Conservation (phyloP, 2,329 filamentous ascomycete species). For the Xylariaceae sp. region DNA sequence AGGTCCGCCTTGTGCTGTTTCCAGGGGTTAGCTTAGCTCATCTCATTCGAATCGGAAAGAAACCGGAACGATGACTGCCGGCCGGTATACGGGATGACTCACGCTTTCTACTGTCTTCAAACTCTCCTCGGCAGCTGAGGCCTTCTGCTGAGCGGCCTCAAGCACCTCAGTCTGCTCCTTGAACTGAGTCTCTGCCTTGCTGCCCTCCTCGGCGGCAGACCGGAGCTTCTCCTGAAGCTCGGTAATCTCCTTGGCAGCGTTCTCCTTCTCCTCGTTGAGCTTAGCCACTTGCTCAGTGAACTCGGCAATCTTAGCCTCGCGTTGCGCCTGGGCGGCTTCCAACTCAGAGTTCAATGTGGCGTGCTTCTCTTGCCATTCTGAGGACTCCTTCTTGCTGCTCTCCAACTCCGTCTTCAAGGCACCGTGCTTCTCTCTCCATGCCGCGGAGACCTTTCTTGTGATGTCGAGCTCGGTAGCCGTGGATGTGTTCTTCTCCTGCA, state of each 20-base stretch:
- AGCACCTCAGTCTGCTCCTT: constrained; percentile 31
- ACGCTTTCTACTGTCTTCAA: constrained; percentile 33
- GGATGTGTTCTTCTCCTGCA: constrained; percentile 19
- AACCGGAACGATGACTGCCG: not conserved
- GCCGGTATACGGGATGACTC: constrained; percentile 18
- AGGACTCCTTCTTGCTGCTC: not conserved
- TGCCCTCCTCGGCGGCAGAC: constrained; percentile 26
- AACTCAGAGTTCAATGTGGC: constrained; percentile 30
- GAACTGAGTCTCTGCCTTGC: constrained; percentile 28
- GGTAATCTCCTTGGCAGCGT: constrained; percentile 6
- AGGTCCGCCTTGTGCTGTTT: constrained; percentile 28
- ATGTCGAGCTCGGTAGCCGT: too few species aligned
- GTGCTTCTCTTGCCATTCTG: constrained; percentile 19
- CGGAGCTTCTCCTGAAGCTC: constrained; percentile 22
- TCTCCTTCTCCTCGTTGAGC: constrained; percentile 25
- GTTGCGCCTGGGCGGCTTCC: constrained; percentile 23
- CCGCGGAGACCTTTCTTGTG: too few species aligned
- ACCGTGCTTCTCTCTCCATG: too few species aligned
- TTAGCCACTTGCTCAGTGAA: constrained; percentile 23
- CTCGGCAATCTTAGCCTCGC: constrained; percentile 24
- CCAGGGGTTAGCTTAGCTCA: constrained; percentile 2
- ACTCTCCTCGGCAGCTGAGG: constrained; percentile 35
- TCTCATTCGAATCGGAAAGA: not conserved
- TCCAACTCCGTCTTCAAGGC: too few species aligned
- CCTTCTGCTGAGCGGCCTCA: constrained; percentile 36